phyloP scores from a whole-genome alignment of 768 basidiomycete genomes.

The Mycena alexandri region DNA sequence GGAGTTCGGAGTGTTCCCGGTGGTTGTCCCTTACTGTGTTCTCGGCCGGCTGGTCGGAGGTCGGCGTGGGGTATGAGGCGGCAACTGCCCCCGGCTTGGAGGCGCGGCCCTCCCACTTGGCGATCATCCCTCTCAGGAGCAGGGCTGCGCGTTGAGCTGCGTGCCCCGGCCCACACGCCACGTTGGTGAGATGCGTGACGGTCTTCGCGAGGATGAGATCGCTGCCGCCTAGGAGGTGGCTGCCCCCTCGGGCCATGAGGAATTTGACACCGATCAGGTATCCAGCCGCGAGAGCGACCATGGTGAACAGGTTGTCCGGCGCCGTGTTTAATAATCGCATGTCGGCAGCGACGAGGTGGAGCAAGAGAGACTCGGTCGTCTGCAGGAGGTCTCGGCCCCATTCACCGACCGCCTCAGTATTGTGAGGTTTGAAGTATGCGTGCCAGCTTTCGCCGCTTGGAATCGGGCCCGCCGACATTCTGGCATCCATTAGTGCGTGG shows the following conservation, averaged over 20 bases:
- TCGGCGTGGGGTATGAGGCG: conserved; percentile 35
- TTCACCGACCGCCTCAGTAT: conserved; percentile 48
- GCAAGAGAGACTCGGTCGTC: conserved; percentile 51
- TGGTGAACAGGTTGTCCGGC: conserved; percentile 56
- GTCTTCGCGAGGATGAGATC: conserved; percentile 47
- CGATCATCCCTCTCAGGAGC: conserved; percentile 33
- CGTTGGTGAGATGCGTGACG: conserved; percentile 43
- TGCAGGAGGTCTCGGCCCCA: conserved; percentile 56
- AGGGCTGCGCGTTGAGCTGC: conserved; percentile 39
- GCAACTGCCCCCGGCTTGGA: background rate
- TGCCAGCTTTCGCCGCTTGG: conserved; percentile 35
- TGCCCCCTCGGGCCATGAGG: conserved; percentile 46
- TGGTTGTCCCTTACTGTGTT: background rate
- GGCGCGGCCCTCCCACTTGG: conserved; percentile 33
- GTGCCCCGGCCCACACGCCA: conserved; percentile 51
- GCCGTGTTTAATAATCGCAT: conserved; percentile 49
- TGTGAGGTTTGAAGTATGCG: conserved; percentile 48
- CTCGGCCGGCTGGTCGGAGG: conserved; percentile 18
- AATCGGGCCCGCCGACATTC: conserved; percentile 32
- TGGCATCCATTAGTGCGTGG: conserved; percentile 45
- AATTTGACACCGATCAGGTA: conserved; percentile 54
- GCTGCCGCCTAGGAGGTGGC: conserved; percentile 48
- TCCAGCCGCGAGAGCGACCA: conserved; percentile 55
- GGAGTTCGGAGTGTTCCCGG: background rate
- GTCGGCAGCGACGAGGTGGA: conserved; percentile 46